A percentile compares a stretch with the other conserved stretches of the same genome.
Conservation (phyloP, 805 yeast genomes). For the Cyberlindnera euphorbiae region DNA sequence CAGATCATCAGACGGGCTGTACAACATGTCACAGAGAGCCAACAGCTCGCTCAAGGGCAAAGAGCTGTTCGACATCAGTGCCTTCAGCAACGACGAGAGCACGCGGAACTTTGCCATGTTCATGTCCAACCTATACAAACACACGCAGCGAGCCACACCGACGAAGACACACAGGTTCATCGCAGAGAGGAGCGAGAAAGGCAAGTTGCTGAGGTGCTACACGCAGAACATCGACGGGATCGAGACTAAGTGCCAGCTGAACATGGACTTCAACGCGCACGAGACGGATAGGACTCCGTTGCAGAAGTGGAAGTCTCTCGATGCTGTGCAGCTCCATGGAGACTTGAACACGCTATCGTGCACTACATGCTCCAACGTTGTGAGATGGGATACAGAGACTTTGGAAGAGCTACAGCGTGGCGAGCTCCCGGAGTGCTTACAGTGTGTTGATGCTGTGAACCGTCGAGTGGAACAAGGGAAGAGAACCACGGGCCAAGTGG, state of each 20-base stretch:
- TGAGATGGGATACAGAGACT: conserved; percentile 56
- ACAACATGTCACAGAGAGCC: conserved; percentile 40
- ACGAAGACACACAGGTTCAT: conserved; percentile 83
- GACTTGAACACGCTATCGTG: conserved; percentile 75
- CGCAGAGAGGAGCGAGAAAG: conserved; percentile 35
- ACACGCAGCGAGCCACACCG: conserved; percentile 64
- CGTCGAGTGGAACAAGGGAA: conserved; percentile 66
- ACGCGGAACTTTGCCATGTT: conserved; percentile 77
- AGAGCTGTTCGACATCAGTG: conserved; percentile 83
- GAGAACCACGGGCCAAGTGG: conserved; percentile 64
- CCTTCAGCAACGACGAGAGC: conserved; percentile 65
- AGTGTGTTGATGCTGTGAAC: conserved; percentile 53
- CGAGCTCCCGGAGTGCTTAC: conserved; percentile 70
- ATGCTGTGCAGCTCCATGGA: conserved; percentile 90
- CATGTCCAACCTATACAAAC: conserved; percentile 73
- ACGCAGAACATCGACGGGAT: conserved; percentile 94
- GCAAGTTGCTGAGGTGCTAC: conserved; percentile 75
- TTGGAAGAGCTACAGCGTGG: conserved; percentile 51
- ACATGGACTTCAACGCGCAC: conserved; percentile 44
- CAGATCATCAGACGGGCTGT: conserved; percentile 78
- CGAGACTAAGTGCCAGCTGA: conserved; percentile 62
- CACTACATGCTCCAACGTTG: conserved; percentile 56
- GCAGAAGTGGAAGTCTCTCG: conserved; percentile 53
- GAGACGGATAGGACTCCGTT: conserved; percentile 10
- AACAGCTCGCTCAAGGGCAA: conserved; percentile 63